Evolutionary conservation across 768 basidiomycete species (phyloP).

Genomic region (Pleurotus citrinopileatus): DNA sequence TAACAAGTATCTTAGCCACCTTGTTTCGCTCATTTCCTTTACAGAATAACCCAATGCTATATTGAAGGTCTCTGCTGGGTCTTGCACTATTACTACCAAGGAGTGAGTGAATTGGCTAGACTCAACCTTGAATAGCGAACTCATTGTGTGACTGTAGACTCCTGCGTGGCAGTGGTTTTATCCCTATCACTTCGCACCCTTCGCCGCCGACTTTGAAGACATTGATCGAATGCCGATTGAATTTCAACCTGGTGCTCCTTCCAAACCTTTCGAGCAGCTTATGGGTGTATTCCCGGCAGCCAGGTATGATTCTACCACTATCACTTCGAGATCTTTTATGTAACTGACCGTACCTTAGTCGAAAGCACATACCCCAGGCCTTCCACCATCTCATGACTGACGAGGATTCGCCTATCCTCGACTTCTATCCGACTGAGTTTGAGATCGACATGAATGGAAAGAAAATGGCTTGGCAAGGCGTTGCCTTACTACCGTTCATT

Average conservation of each 20-base stretch:
- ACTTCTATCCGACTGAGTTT: constrained; percentile 92
- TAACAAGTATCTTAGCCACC: neutral
- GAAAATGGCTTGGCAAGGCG: constrained; percentile 99
- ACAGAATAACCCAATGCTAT: constrained; percentile 78
- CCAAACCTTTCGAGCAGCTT: constrained; percentile 95
- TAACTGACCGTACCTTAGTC: constrained; percentile 42
- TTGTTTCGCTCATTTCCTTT: constrained; percentile 7
- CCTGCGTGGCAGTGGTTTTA: constrained; percentile 99
- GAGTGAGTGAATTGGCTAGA: constrained; percentile 43
- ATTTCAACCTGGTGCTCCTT: constrained; percentile 82
- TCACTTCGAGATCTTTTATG: constrained; percentile 11
- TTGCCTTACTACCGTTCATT: constrained; percentile 95
- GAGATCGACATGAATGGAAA: constrained; percentile 99
- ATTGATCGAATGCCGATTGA: constrained; percentile 74
- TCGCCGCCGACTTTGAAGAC: constrained; percentile 90
- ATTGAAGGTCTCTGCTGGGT: constrained; percentile 97
- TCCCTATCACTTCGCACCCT: constrained; percentile 97
- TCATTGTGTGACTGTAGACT: constrained; percentile 49
- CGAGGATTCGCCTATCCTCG: constrained; percentile 86
- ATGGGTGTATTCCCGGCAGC: constrained; percentile 98
- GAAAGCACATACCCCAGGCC: constrained; percentile 79
- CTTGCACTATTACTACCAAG: constrained; percentile 96
- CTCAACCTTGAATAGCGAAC: no score
- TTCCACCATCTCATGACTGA: constrained; percentile 90
- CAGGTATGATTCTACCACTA: constrained; percentile 46